A percentile compares a stretch with the other conserved stretches of the same genome.
Evolutionary conservation across 2,329 filamentous ascomycete species (phyloP).

Genomic region (Eutypella sp.): DNA sequence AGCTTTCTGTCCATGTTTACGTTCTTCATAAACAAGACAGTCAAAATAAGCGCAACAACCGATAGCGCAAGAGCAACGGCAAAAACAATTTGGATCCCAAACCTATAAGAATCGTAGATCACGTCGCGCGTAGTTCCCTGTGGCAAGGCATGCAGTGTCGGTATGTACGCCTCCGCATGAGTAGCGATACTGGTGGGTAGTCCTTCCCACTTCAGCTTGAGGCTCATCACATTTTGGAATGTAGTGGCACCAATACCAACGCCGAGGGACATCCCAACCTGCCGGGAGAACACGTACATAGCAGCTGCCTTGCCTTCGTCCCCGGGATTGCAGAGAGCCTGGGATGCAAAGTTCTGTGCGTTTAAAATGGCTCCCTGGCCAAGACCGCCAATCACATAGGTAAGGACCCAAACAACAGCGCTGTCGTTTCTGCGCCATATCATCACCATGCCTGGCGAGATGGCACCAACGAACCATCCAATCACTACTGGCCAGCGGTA

Average conservation of each 20-base stretch:
- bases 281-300: conserved; percentile 37
- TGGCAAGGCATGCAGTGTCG: conserved; percentile 10
- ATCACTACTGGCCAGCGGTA: conserved; percentile 34
- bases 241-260: conserved; percentile 35
- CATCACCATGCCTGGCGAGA: conserved; percentile 10
- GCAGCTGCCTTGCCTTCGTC: conserved; percentile 33
- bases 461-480: conserved; percentile 27
- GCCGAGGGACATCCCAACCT: conserved; percentile 36
- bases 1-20: conserved; percentile 17
- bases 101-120: conserved; percentile 18
- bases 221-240: conserved; percentile 36
- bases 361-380: conserved; percentile 35
- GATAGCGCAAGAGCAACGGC: conserved; percentile 18
- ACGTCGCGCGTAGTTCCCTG: conserved; percentile 8
- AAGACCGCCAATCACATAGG: conserved; percentile 30
- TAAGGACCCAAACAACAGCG: conserved; percentile 28
- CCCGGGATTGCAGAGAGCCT: conserved; percentile 30
- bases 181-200: conserved; percentile 25
- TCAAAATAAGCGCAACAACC: conserved; percentile 12
- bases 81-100: conserved; percentile 16
- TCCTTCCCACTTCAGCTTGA: conserved; percentile 25
- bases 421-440: conserved; percentile 18
- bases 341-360: conserved; percentile 34
- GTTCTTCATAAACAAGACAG: conserved; percentile 16
- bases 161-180: conserved; percentile 20